Conservation (phyloP, 768 basidiomycete genomes). For the Sporobolomyces phaffii region DNA sequence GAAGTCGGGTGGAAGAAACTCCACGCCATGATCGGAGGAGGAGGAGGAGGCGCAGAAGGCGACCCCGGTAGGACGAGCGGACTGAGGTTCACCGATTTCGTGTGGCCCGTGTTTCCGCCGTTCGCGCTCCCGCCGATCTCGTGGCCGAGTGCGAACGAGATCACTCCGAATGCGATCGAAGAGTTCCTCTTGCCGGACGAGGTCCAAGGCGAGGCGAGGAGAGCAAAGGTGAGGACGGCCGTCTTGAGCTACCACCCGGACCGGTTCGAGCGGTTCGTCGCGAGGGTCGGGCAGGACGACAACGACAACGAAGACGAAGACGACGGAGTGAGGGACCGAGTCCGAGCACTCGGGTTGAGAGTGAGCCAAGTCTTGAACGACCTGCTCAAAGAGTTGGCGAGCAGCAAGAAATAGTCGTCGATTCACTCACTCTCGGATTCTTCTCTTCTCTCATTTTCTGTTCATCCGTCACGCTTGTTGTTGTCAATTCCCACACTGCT, state of each 20-base stretch:
- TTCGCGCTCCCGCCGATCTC: constrained; percentile 33
- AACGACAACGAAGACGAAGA: constrained; percentile 34
- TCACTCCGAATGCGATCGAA: constrained; percentile 15
- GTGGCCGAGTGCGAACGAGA: constrained; percentile 19
- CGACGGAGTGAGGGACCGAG: constrained; percentile 30
- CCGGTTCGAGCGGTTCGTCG: constrained; percentile 39
- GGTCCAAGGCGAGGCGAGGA: not conserved
- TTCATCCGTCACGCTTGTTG: not conserved
- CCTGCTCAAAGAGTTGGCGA: constrained; percentile 9
- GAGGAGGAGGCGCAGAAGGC: not conserved
- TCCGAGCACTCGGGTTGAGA: constrained; percentile 36
- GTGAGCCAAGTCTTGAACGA: constrained; percentile 34
- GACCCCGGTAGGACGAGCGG: not conserved
- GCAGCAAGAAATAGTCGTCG: not conserved
- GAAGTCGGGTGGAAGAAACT: constrained; percentile 21
- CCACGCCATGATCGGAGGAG: not conserved
- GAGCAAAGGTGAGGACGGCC: constrained; percentile 38
- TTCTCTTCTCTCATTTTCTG: not conserved
- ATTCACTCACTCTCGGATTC: not conserved
- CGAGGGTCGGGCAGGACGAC: constrained; percentile 29
- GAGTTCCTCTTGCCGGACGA: constrained; percentile 28
- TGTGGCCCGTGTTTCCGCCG: constrained; percentile 37
- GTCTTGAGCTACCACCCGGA: constrained; percentile 42
- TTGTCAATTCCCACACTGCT: too few relatives aligned
- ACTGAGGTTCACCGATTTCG: constrained; percentile 39